Base-by-base conservation (phyloP, 208 protist genomes). In the Trypanosoma vivax region DNA sequence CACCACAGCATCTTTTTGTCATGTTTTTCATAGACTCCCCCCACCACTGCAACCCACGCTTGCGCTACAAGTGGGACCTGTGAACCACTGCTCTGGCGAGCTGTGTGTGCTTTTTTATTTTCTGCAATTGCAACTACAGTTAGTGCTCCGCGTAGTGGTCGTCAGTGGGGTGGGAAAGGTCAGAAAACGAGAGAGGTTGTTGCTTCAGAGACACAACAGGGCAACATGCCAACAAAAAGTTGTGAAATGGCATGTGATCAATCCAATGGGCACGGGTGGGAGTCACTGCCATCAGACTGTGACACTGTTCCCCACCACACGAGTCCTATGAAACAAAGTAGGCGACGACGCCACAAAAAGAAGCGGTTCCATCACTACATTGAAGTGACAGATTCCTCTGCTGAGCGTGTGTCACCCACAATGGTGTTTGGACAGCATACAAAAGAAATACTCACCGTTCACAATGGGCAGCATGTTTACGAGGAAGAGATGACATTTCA, bases 401-500 rank as follows among this genome's bases (percentile, higher is more conserved):
- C 58, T 9, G 57, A 60, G 6, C 50, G 47, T n/a, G 38, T 75
- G 25, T 73, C 77, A 18, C 59, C 72, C 19, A 66, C 65, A 0
- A 45, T 52, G n/a, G 79, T 65, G 11, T 62, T 90, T 28, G 70
- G 62, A 27, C 52, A 86, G 50, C 73, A 80, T 23, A 70, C 66
- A 34, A 86, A 61, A 50, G 82, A 94, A 68, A 62, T 47, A 1
- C 68, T 94, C 46, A 78, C 70, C 0, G 65, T 94, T 19, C 54
- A 65, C 3, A 87, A 76, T 61, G 82, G 86, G 4, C 71, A 56
- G 21, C 28, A 76, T 35, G 60, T 59, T 55, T 90, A 94, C 60
- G 49, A 69, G 18, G 65, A 90, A 50, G 49, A 60, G 35, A 72
- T 94, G 58, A 76, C 79, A 65, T 94, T 90, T 70, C 79, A 88